These are phyloP conservation scores for Plasmodium yoelii DNA, from an alignment of 169 alveolate genomes.

Conservation along the genomic window DNA sequence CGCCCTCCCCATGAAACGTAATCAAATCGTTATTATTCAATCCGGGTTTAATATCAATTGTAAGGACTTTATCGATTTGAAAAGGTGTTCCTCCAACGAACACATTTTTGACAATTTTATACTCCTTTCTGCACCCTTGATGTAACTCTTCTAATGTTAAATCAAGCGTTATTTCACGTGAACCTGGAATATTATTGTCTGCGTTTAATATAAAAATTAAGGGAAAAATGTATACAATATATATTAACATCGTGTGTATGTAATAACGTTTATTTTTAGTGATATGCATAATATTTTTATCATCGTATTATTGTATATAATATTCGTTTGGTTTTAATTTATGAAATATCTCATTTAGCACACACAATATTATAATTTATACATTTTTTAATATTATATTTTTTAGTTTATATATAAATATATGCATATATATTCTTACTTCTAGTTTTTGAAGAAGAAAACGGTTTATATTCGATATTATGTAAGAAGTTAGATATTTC, in stretches of 20 bases:
- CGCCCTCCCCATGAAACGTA: slow-evolving; percentile 88
- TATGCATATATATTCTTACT: too few relatives aligned
- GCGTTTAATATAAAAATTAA: not conserved
- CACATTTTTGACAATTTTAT: slow-evolving; percentile 87
- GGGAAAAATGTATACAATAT: not conserved
- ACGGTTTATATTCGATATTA: not conserved
- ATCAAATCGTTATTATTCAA: slow-evolving; percentile 88
- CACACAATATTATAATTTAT: too few relatives aligned
- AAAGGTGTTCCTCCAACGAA: slow-evolving; percentile 77
- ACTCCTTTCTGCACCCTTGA: slow-evolving; percentile 84
- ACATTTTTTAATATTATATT: too few relatives aligned
- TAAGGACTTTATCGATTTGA: slow-evolving; percentile 84
- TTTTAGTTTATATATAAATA: too few relatives aligned
- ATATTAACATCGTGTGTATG: not conserved
- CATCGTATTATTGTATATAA: too few relatives aligned
- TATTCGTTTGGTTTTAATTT: too few relatives aligned
- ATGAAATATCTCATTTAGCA: too few relatives aligned
- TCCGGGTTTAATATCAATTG: slow-evolving; percentile 88
- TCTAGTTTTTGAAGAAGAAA: too few relatives aligned
- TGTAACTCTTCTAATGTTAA: slow-evolving; percentile 87
- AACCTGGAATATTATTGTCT: slow-evolving; percentile 28
- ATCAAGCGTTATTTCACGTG: slow-evolving; percentile 82
- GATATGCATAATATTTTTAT: too few relatives aligned
- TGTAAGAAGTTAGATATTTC: slow-evolving; percentile 78
- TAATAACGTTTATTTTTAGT: too few relatives aligned